Evolutionary conservation across 768 basidiomycete genomes (phyloP).

Genomic region (Tephrocybe rancida): DNA sequence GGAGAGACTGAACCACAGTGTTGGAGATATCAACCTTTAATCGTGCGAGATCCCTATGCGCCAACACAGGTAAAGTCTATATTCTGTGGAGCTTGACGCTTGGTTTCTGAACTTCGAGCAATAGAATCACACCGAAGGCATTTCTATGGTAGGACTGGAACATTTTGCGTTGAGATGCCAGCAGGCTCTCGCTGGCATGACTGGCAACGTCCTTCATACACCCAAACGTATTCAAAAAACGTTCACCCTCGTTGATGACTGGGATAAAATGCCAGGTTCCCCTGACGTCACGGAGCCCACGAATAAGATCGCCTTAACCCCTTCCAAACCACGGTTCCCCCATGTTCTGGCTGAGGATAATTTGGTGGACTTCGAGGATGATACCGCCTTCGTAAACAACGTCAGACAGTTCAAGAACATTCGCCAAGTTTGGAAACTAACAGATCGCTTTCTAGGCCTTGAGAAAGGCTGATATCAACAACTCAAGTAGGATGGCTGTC

Average conservation of each 20-base stretch:
- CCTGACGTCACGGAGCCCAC: too few species aligned
- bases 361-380: too few species aligned
- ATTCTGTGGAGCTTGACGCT: neutral
- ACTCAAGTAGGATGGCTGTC: neutral
- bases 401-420: neutral
- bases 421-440: too few species aligned
- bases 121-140: conserved; percentile 18
- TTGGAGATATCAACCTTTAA: conserved; percentile 18
- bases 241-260: too few species aligned
- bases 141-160: neutral
- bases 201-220: too few species aligned
- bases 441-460: neutral
- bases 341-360: too few species aligned
- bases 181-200: neutral
- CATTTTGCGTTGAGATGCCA: neutral
- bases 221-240: too few species aligned
- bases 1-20: neutral
- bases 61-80: conserved; percentile 6
- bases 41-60: conserved; percentile 26
- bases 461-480: neutral
- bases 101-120: neutral
- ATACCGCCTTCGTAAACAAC: neutral
- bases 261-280: too few species aligned
- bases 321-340: too few species aligned
- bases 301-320: too few species aligned